These are phyloP conservation scores for Craterostigma plantagineum DNA, from an alignment of 257 asterid species.

Conservation along the genomic window DNA sequence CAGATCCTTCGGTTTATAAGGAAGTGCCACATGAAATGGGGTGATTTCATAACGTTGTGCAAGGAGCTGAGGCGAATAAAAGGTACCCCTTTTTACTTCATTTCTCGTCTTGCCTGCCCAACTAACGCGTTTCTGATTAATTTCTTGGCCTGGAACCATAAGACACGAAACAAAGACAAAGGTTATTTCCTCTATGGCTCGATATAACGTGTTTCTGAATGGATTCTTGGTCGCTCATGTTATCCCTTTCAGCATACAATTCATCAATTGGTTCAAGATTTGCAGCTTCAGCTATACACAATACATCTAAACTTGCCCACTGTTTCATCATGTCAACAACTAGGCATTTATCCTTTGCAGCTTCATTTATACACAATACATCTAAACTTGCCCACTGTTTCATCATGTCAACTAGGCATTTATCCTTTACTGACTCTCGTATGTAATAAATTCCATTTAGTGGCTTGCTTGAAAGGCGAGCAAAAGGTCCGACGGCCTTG, in stretches of 20 bases:
- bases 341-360: too few relatives aligned
- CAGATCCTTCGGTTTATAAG: constrained; percentile 97
- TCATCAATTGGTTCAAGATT: too few relatives aligned
- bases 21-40: constrained; percentile 99
- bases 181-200: too few relatives aligned
- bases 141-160: too few relatives aligned
- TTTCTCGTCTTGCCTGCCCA: not conserved
- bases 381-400: not conserved
- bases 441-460: constrained; percentile 11
- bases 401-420: not conserved
- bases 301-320: not conserved
- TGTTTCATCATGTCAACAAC: too few relatives aligned
- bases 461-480: constrained; percentile 99
- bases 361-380: too few relatives aligned
- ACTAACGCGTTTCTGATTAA: too few relatives aligned
- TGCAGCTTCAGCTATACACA: too few relatives aligned
- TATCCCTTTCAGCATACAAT: too few relatives aligned
- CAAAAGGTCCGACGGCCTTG: constrained; percentile 83
- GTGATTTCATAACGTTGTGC: constrained; percentile 96
- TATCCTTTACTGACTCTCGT: not conserved
- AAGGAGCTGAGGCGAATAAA: constrained; percentile 99
- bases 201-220: too few relatives aligned
- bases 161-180: too few relatives aligned
- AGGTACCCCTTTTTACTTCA: constrained; percentile 28
- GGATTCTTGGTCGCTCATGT: too few relatives aligned